phyloP scores from a whole-genome alignment of 2,329 filamentous ascomycete species.

The Fusarium scirpi region DNA sequence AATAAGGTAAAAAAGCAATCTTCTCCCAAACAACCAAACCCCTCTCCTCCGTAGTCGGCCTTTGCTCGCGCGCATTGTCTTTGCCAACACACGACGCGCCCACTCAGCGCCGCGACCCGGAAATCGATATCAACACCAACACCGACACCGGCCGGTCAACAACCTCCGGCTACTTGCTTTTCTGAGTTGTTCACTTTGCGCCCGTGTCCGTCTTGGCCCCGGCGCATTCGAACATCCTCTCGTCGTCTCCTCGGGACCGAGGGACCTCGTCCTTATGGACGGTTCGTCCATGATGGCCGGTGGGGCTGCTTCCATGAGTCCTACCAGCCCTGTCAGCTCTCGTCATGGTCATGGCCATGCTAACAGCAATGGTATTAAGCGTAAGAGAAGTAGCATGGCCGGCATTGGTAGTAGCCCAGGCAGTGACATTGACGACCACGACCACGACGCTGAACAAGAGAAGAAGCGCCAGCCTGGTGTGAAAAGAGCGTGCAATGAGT shows the following conservation, averaged over 20 bases:
- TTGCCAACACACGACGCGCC: slow-evolving; percentile 43
- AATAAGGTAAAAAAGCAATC: slow-evolving; percentile 39
- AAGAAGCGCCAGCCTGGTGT: slow-evolving; percentile 75
- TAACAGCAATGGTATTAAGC: slow-evolving; percentile 61
- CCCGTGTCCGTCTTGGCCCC: slow-evolving; percentile 23
- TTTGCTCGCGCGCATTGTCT: slow-evolving; percentile 43
- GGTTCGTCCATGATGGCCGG: slow-evolving; percentile 60
- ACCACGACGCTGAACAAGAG: slow-evolving; percentile 69
- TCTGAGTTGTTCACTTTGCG: slow-evolving; percentile 24
- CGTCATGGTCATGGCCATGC: slow-evolving; percentile 59
- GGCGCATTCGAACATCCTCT: slow-evolving; percentile 24
- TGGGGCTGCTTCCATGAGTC: slow-evolving; percentile 64
- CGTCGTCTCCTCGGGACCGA: slow-evolving; percentile 30
- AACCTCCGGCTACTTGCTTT: slow-evolving; percentile 23
- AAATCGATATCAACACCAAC: slow-evolving; percentile 45
- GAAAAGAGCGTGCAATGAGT: slow-evolving; percentile 87
- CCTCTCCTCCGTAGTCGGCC: slow-evolving; percentile 52
- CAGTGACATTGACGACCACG: slow-evolving; percentile 62
- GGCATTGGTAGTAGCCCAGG: slow-evolving; percentile 71
- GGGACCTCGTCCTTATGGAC: slow-evolving; percentile 56
- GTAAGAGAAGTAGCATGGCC: slow-evolving; percentile 67
- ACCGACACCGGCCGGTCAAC: slow-evolving; percentile 47
- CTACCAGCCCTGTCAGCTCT: slow-evolving; percentile 67
- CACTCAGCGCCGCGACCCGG: slow-evolving; percentile 40
- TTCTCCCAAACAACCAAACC: slow-evolving; percentile 43